Percentiles rank a stretch among this genome's conserved stretches.
Conservation (phyloP, 192 early-diverging fungal species). For the Coemansia sp. region DNA sequence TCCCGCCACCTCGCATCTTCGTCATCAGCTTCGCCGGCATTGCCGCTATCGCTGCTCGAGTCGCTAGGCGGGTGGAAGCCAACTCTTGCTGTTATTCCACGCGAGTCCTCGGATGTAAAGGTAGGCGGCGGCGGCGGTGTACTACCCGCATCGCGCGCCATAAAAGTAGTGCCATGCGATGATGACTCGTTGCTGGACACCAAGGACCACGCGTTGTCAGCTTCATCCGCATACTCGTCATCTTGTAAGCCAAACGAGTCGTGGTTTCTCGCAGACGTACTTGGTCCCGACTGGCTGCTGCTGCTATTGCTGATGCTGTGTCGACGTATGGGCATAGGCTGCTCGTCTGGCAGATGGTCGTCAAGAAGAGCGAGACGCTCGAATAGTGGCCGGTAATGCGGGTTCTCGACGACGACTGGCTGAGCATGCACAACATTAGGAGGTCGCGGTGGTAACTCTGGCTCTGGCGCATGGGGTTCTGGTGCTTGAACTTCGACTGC, state of each 20-base stretch:
- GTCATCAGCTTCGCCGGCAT: not conserved
- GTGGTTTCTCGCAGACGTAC: not conserved
- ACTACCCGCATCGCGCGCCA: not conserved
- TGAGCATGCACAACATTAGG: conserved; percentile 17
- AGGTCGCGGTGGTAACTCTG: not conserved
- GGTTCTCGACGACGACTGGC: conserved; percentile 43
- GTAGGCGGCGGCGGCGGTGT: conserved; percentile 18
- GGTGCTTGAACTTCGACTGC: not conserved
- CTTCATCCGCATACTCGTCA: conserved; percentile 4
- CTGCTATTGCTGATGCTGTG: not conserved
- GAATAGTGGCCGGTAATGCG: conserved; percentile 40
- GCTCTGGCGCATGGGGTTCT: conserved; percentile 4
- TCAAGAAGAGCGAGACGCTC: conserved; percentile 29
- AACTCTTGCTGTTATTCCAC: conserved; percentile 21
- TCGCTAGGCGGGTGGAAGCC: not conserved
- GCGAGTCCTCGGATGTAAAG: conserved; percentile 36
- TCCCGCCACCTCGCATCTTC: not conserved
- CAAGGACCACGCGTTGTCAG: conserved; percentile 35
- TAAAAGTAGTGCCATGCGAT: not conserved
- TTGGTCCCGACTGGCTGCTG: not conserved
- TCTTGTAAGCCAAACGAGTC: not conserved
- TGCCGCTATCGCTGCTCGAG: not conserved
- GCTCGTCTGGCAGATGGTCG: conserved; percentile 37
- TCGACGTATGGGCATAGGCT: conserved; percentile 6
- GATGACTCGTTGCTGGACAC: conserved; percentile 18